phyloP scores from a whole-genome alignment of 108 stramenopile species.

The Fragilariopsis cylindrus region DNA sequence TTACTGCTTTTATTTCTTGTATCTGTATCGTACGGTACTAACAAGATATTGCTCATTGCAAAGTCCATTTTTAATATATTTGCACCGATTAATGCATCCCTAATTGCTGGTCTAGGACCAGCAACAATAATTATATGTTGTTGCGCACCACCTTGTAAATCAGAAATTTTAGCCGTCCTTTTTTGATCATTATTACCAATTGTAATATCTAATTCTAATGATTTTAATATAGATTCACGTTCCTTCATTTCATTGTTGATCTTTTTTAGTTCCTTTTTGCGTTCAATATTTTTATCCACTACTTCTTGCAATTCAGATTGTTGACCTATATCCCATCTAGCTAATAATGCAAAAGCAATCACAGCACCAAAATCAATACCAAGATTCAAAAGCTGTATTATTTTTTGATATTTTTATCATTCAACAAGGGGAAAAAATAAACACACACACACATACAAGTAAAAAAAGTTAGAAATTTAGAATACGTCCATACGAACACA shows the following conservation, averaged over 20 bases:
- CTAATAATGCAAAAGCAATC: slow-evolving; percentile 55
- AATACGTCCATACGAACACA: neutral
- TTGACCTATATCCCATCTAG: slow-evolving; percentile 68
- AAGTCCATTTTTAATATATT: slow-evolving; percentile 82
- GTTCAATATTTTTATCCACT: slow-evolving; percentile 66
- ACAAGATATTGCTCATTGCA: slow-evolving; percentile 75
- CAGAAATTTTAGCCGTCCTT: slow-evolving; percentile 47
- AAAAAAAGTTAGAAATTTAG: neutral
- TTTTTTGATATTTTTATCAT: neutral
- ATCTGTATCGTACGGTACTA: slow-evolving; percentile 80
- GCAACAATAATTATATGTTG: slow-evolving; percentile 85
- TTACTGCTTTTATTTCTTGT: slow-evolving; percentile 35
- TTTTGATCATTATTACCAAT: slow-evolving; percentile 57
- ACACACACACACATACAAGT: neutral
- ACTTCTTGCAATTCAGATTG: slow-evolving; percentile 51
- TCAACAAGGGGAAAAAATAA: neutral
- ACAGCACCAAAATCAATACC: slow-evolving; percentile 89
- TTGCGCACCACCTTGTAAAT: slow-evolving; percentile 65
- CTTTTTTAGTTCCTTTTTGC: slow-evolving; percentile 55
- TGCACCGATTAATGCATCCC: slow-evolving; percentile 77
- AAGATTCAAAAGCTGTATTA: slow-evolving; percentile 54
- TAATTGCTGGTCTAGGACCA: slow-evolving; percentile 70
- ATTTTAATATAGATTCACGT: slow-evolving; percentile 44
- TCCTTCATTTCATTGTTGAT: slow-evolving; percentile 55
- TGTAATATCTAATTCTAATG: slow-evolving; percentile 59